A percentile compares a stretch with the other conserved stretches of the same genome.
phyloP scores from a whole-genome alignment of 495 filamentous ascomycete genomes.

The Polyplosphaeria fusca region DNA sequence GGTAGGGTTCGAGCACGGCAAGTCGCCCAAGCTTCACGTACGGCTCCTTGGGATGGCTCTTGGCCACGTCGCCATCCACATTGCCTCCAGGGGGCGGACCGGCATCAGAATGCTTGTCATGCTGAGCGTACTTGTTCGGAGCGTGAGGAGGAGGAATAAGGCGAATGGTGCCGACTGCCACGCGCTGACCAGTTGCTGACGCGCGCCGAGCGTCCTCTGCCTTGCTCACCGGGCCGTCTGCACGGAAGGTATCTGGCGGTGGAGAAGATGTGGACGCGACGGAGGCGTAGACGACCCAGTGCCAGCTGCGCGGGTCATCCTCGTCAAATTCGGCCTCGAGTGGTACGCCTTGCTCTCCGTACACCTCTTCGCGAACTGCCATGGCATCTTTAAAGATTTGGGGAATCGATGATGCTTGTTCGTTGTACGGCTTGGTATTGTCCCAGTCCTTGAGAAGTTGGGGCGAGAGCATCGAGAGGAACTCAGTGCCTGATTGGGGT shows the following conservation, averaged over 20 bases:
- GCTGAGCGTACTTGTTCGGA: conserved; percentile 49
- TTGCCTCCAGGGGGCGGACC: conserved; percentile 5
- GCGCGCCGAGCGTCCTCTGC: conserved; percentile 11
- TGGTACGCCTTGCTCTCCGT: conserved; percentile 68
- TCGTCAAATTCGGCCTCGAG: conserved; percentile 69
- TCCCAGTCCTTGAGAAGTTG: conserved; percentile 48
- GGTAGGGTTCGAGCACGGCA: conserved; percentile 61
- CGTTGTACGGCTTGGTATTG: conserved; percentile 38
- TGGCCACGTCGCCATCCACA: not conserved
- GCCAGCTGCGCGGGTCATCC: conserved; percentile 73
- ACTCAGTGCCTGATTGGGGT: conserved; percentile 28
- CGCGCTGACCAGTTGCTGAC: conserved; percentile 33
- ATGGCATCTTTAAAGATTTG: conserved; percentile 71
- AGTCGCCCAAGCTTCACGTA: conserved; percentile 77
- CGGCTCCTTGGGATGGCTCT: conserved; percentile 48
- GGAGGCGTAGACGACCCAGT: conserved; percentile 75
- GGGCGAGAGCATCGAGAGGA: conserved; percentile 50
- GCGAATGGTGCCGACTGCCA: conserved; percentile 70
- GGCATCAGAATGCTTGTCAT: conserved; percentile 19
- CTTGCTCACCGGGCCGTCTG: conserved; percentile 15
- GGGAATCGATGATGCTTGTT: conserved; percentile 53
- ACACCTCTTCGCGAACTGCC: conserved; percentile 71
- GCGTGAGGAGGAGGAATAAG: conserved; percentile 73
- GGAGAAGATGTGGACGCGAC: conserved; percentile 36
- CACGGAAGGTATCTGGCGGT: conserved; percentile 38